Evolutionary conservation across 176 grass and related monocot genomes (phyloP).

Genomic region (Cocos nucifera): DNA sequence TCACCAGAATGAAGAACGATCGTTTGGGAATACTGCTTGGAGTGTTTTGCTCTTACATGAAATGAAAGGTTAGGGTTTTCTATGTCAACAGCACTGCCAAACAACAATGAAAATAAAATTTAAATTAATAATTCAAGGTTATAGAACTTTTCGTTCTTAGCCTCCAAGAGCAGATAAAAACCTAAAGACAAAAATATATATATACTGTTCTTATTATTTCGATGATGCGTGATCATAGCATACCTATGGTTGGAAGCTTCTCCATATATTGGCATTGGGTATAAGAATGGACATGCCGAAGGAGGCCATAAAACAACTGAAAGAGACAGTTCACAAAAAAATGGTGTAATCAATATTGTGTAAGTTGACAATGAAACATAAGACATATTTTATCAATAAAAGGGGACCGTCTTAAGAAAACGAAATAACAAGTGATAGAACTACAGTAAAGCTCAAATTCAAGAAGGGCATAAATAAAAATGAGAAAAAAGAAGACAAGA

Average conservation of each 20-base stretch:
- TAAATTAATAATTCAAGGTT: too few relatives aligned
- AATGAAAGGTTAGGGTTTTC: slow-evolving; percentile 60
- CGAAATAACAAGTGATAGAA: too few relatives aligned
- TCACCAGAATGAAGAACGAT: slow-evolving; percentile 59
- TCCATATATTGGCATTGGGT: slow-evolving; percentile 92
- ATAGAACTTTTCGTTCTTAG: too few relatives aligned
- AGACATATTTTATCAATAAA: too few relatives aligned
- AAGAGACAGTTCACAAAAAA: not conserved
- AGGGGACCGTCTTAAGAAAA: too few relatives aligned
- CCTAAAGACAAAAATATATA: too few relatives aligned
- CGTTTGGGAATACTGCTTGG: slow-evolving; percentile 64
- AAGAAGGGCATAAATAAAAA: too few relatives aligned
- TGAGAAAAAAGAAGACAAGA: not conserved
- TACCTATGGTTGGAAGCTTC: slow-evolving; percentile 98
- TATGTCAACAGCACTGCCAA: slow-evolving; percentile 54
- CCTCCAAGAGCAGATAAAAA: too few relatives aligned
- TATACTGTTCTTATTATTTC: too few relatives aligned
- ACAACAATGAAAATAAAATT: slow-evolving; percentile 10
- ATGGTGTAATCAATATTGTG: not conserved
- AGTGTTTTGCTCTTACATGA: slow-evolving; percentile 57
- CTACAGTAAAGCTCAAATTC: too few relatives aligned
- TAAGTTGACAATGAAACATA: too few relatives aligned
- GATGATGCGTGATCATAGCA: not conserved
- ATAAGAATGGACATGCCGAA: slow-evolving; percentile 59
- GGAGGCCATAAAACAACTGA: slow-evolving; percentile 84